A percentile compares a stretch with the other conserved stretches of the same genome.
Conservation (phyloP, 2,329 filamentous ascomycete genomes). For the Lojkania enalia region DNA sequence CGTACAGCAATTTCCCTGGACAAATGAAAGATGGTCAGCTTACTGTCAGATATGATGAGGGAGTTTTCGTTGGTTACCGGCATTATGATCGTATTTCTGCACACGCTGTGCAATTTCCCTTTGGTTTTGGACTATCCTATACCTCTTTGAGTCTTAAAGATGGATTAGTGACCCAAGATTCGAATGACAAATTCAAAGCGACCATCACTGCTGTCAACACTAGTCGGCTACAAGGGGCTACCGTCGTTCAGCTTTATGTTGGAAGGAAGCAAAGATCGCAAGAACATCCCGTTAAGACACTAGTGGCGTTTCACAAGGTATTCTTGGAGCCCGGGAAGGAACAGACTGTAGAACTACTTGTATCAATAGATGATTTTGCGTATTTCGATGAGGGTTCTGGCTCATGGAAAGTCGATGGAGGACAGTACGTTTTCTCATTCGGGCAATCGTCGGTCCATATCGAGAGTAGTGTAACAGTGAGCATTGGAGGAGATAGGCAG, state of each 20-base stretch:
- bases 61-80: slow-evolving; percentile 59
- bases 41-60: slow-evolving; percentile 61
- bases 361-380: slow-evolving; percentile 32
- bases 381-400: slow-evolving; percentile 35
- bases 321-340: slow-evolving; percentile 61
- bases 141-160: slow-evolving; percentile 49
- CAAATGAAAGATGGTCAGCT: slow-evolving; percentile 57
- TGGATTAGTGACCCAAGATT: slow-evolving; percentile 65
- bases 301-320: slow-evolving; percentile 69
- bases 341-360: slow-evolving; percentile 57
- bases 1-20: slow-evolving; percentile 45
- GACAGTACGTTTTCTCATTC: slow-evolving; percentile 38
- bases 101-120: slow-evolving; percentile 55
- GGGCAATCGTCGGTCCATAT: slow-evolving; percentile 33
- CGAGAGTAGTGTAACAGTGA: slow-evolving; percentile 27
- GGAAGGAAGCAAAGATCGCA: slow-evolving; percentile 47
- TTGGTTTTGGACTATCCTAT: slow-evolving; percentile 46
- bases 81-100: slow-evolving; percentile 61
- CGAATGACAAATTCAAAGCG: slow-evolving; percentile 37
- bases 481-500: slow-evolving; percentile 23
- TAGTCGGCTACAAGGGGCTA: slow-evolving; percentile 52
- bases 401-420: slow-evolving; percentile 35
- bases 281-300: slow-evolving; percentile 65
- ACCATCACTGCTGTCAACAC: slow-evolving; percentile 56
- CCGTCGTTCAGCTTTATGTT: slow-evolving; percentile 63